Percentiles rank a stretch among this genome's conserved stretches.
Conservation (phyloP, 106 monocot species). For the Allium sativum region DNA sequence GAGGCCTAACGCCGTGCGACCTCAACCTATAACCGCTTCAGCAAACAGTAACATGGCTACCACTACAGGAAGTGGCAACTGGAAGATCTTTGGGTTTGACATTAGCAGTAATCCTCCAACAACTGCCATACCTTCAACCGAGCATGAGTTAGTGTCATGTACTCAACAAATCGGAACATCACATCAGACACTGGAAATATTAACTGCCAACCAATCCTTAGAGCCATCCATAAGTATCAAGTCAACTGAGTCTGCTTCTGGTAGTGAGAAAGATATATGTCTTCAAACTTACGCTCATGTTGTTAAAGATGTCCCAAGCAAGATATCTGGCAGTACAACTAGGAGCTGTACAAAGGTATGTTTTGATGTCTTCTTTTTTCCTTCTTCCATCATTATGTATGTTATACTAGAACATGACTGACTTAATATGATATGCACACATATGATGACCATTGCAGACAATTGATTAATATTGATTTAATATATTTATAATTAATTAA, state of each 20-base stretch:
- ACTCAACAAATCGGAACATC: conserved; percentile 10
- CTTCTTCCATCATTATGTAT: not conserved
- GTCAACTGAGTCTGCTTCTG: conserved; percentile 18
- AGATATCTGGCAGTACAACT: conserved; percentile 27
- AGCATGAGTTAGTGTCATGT: conserved; percentile 1
- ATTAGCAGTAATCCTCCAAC: conserved; percentile 23
- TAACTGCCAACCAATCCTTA: conserved; percentile 21
- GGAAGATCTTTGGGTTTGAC: conserved; percentile 83
- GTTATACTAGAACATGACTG: not conserved
- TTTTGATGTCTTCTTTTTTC: not conserved
- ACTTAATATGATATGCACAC: too few species aligned
- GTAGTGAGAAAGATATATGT: conserved; percentile 22
- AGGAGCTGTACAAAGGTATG: conserved; percentile 76
- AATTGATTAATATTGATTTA: not conserved
- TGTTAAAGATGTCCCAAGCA: conserved; percentile 33
- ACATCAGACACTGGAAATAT: conserved; percentile 12
- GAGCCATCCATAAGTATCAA: conserved; percentile 20
- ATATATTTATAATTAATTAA: not conserved
- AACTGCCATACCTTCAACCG: conserved; percentile 7
- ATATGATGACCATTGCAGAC: too few species aligned
- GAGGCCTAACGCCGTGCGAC: conserved; percentile 1
- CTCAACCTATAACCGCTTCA: conserved; percentile 24
- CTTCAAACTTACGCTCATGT: conserved; percentile 5
- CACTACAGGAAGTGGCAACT: conserved; percentile 20
- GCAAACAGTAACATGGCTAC: conserved; percentile 14